Evolutionary conservation across 2,329 filamentous ascomycete genomes (phyloP).

Genomic region (Emergomyces pasteurianus): DNA sequence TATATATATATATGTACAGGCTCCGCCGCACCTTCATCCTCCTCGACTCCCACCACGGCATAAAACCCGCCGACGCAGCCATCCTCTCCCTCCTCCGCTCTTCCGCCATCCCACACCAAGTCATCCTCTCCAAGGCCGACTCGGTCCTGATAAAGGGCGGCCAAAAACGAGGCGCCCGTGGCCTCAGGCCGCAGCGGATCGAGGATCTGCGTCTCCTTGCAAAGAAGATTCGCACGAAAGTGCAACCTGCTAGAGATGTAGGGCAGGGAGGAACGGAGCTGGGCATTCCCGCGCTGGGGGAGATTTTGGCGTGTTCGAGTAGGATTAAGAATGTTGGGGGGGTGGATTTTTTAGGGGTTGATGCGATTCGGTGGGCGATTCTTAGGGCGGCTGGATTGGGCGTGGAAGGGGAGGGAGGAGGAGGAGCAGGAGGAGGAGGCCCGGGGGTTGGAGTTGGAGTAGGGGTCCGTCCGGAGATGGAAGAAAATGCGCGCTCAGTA

Average conservation of each 20-base stretch:
- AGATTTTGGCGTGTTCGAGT: slow-evolving; percentile 49
- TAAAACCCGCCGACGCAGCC: slow-evolving; percentile 48
- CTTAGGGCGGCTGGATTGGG: slow-evolving; percentile 49
- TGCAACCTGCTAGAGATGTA: slow-evolving; percentile 29
- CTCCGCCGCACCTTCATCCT: slow-evolving; percentile 52
- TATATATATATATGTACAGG: slow-evolving; percentile 17
- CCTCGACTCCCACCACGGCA: slow-evolving; percentile 50
- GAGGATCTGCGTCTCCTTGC: slow-evolving; percentile 20
- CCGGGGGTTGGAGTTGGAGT: neutral
- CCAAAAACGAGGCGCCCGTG: slow-evolving; percentile 1
- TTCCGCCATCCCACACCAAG: slow-evolving; percentile 49
- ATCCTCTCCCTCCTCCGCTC: slow-evolving; percentile 45
- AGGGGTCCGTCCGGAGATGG: neutral
- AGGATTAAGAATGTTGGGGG: slow-evolving; percentile 36
- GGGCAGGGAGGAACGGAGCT: slow-evolving; percentile 23
- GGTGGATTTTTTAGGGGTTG: slow-evolving; percentile 45
- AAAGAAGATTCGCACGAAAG: slow-evolving; percentile 23
- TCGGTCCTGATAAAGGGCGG: slow-evolving; percentile 32
- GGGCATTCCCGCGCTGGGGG: slow-evolving; percentile 38
- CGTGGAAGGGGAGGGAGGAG: slow-evolving; percentile 22
- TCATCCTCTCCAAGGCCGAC: slow-evolving; percentile 57
- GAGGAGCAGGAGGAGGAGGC: neutral
- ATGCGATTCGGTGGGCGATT: slow-evolving; percentile 52
- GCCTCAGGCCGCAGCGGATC: neutral
- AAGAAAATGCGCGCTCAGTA: neutral